Evolutionary conservation across 2,329 filamentous ascomycete species (phyloP), one percentile per base, ranked within the genome.

Genomic region (Pseudocercospora macadamiae): DNA sequence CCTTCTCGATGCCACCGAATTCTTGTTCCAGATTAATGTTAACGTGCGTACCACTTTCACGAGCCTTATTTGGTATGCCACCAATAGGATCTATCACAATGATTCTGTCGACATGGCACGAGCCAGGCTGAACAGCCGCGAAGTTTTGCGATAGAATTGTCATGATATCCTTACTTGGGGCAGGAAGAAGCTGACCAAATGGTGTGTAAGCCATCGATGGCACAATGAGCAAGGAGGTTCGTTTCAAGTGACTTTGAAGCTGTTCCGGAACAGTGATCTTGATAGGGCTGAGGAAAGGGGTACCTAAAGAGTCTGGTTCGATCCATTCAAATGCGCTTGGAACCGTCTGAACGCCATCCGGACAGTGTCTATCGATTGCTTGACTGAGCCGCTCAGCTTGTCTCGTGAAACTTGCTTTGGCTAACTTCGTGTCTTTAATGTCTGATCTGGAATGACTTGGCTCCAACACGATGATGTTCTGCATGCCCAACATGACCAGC

Each of bases 11-110:
- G 23, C 83, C 77, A 1, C 83, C 79, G 66, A 89, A 96, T 72
- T 99, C 93, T 71, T 97, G 92, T 70, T 96, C 89, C 59, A 99
- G 82, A 68, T 99, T 99, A 71, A 99, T 84, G 70, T 97, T 97
- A 8, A 93, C 84, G 71, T 93, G 89, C 2, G 89, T n/a, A n/a
- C n/a, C 83, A 52, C 82, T 84, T 66, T 74, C 88, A 77, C 37
- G 82, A 74, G 71, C 81, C 76, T 66, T 81, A 73, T 57, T 90
- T 0, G 95, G 95, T 45, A 93, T 91, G 0, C 92, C 93, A 2
- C 95, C 95, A 0, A 91, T 77, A 0, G 90, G 87, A 73, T 99
- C 95, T 5, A 99, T 81, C 26, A 97, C 79, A 62, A 99, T 96
- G 45, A 97, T 81, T 39, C 93, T 84, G 71, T 97, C 93, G 4